Conservation (phyloP, 2,329 filamentous ascomycete species). For the Tolypocladium sp. region DNA sequence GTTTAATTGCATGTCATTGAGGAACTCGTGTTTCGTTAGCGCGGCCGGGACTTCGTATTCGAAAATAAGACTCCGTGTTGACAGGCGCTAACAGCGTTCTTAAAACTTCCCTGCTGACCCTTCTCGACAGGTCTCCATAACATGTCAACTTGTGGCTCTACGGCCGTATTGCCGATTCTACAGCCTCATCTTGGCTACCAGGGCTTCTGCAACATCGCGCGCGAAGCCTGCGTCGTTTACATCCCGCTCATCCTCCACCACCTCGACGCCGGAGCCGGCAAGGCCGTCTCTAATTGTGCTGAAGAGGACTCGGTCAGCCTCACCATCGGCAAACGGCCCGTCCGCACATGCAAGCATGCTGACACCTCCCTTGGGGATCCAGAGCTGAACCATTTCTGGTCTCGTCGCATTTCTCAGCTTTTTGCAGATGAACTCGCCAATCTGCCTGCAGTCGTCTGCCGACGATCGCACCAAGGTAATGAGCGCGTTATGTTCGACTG, state of each 20-base stretch:
- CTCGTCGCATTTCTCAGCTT: slow-evolving; percentile 37
- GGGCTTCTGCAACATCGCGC: slow-evolving; percentile 31
- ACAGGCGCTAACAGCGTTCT: not conserved
- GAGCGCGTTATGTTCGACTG: slow-evolving; percentile 57
- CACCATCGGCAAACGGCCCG: slow-evolving; percentile 40
- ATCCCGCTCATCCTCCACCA: slow-evolving; percentile 38
- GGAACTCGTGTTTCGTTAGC: not conserved
- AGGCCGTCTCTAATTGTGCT: slow-evolving; percentile 39
- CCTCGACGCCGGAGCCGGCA: slow-evolving; percentile 33
- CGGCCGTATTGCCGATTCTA: too few species aligned
- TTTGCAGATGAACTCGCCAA: slow-evolving; percentile 46
- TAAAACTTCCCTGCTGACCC: not conserved
- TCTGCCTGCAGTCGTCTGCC: slow-evolving; percentile 40
- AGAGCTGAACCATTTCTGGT: slow-evolving; percentile 38
- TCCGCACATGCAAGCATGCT: slow-evolving; percentile 49
- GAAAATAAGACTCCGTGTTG: too few species aligned
- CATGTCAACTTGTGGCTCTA: too few species aligned
- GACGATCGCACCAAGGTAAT: slow-evolving; percentile 60
- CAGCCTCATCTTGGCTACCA: slow-evolving; percentile 20
- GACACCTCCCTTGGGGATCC: slow-evolving; percentile 50
- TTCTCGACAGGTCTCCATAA: not conserved
- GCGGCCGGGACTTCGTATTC: not conserved
- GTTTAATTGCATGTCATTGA: not conserved
- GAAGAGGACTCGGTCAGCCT: slow-evolving; percentile 41
- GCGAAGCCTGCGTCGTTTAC: slow-evolving; percentile 49